Base-by-base conservation (phyloP, 345 rosid species). In the Arabidopsis arenosa region DNA sequence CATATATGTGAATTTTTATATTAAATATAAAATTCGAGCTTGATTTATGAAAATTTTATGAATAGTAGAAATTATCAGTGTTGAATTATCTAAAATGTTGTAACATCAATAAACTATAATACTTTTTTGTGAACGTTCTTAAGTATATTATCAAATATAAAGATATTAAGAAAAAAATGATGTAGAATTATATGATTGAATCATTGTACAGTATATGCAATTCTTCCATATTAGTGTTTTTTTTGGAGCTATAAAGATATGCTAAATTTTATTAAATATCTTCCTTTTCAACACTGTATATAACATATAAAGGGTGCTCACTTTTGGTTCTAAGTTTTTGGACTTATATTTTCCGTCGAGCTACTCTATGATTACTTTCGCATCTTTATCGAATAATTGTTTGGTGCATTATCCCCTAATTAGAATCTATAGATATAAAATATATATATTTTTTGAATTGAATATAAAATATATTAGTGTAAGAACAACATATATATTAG, bases 301-400 rank as follows among this genome's bases (percentile, higher is more conserved):
- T 67, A 30, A 14, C 14, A 23, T 3, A 26, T 23, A 64, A 51
- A 7, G 17, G 61, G 40, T 53, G 70, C 45, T 23, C 26, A 44
- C 40, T 53, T 40, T 54, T 53, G 77, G 64, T 73, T 63, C 70
- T 9, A 18, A 30, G 76, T 40, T 63, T 56, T 47, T 56, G 66
- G 72, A 74, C 49, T 21, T 45, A 11, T 56, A 56, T 56, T 56
- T 45, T 63, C 63, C 18, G 10, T 64, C 58, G 72, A 74, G 36
- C 72, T 14, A 74, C 30, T 47, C 65, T 44, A 74, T 65, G 65
- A 55, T 65, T 74, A 64, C 69, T 74, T 30, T 65, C 26, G 65
- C 58, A 33, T 55, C 59, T 56, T 47, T 47, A 66, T 45, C 59
- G 78, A 74, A 74, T 74, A 66, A 64, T 9, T 2, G 65, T 74